A percentile compares a stretch with the other conserved stretches of the same genome.
These are phyloP conservation scores for Botrytis pseudocinerea DNA, from an alignment of 2,329 filamentous ascomycete genomes.

Conservation along the genomic window DNA sequence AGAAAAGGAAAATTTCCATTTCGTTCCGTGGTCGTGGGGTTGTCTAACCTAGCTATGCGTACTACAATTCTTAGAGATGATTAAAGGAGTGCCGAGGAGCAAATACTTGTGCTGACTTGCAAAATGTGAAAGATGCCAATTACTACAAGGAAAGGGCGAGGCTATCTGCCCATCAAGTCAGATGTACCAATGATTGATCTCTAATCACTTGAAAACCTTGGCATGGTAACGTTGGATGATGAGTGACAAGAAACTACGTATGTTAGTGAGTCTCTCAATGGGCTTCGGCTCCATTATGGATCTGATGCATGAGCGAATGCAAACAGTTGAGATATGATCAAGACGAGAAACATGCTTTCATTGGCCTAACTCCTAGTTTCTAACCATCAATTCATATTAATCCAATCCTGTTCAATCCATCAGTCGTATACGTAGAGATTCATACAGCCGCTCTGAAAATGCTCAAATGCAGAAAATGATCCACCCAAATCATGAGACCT, in stretches of 20 bases:
- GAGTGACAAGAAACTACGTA: background rate
- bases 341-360: conserved; percentile 10
- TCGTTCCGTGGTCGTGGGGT: background rate
- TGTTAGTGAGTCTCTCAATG: background rate
- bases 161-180: background rate
- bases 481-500: background rate
- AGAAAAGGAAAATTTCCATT: background rate
- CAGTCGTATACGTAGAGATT: conserved; percentile 22
- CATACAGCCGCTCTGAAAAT: conserved; percentile 16
- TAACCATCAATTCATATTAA: background rate
- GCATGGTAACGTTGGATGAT: background rate
- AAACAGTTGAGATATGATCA: background rate
- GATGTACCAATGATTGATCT: background rate
- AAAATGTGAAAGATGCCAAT: background rate
- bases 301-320: background rate
- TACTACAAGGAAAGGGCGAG: too few relatives aligned
- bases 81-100: background rate
- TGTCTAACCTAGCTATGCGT: background rate
- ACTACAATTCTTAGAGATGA: background rate
- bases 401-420: conserved; percentile 15
- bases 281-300: background rate
- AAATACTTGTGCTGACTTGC: background rate
- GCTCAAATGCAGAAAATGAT: conserved; percentile 2
- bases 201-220: background rate
- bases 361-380: conserved; percentile 15